Evolutionary conservation across 169 alveolate genomes (phyloP), one percentile per base, ranked within the genome.

Genomic region (Neospora caninum): DNA sequence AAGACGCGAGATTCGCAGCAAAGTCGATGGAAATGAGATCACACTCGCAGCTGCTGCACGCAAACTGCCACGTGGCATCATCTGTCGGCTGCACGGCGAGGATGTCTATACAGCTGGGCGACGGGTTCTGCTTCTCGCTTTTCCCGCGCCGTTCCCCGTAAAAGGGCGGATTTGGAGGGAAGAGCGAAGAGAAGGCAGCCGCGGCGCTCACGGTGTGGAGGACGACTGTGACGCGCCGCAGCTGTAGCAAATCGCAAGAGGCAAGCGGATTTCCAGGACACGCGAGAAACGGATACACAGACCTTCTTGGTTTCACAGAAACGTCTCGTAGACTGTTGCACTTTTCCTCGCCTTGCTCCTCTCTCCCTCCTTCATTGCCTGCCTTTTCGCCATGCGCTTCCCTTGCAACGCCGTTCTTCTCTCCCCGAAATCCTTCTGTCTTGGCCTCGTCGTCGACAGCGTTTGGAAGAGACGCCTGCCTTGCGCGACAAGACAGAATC

Each of bases 191-290:
- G 80, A 91, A 91, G 88, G 69, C 0, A 25, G 93, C 93, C 20
- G 93, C 93, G 31, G 93, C 70, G 42, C 64, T 39, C 87, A 80
- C 82, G n/a, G 43, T 64, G 36, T 73, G 38, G 53, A 91, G 69
- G 31, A 91, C 93, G 7, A 91, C 88, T 53, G 93, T 91, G 78
- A 91, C 93, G 38, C 93, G 88, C 6, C 93, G 88, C 80, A 91
- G 80, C 88, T 91, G 93, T 45, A 91, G 88, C 45, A 91, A 36
- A 45, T 91, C 93, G 42, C 93, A 88, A 34, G 84, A 73, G 43
- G 4, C 4, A 64, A 64, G 7, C 31, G 73, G 86, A 78, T n/a
- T n/a, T 78, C 34, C 69, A 16, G 41, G 64, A 6, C 67, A 82
- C 67, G 64, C 54, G 67, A 82, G 84, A n/a, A 9, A 73, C 84